phyloP scores from a whole-genome alignment of 2,329 filamentous ascomycete genomes.

The Fusarium zealandicum region DNA sequence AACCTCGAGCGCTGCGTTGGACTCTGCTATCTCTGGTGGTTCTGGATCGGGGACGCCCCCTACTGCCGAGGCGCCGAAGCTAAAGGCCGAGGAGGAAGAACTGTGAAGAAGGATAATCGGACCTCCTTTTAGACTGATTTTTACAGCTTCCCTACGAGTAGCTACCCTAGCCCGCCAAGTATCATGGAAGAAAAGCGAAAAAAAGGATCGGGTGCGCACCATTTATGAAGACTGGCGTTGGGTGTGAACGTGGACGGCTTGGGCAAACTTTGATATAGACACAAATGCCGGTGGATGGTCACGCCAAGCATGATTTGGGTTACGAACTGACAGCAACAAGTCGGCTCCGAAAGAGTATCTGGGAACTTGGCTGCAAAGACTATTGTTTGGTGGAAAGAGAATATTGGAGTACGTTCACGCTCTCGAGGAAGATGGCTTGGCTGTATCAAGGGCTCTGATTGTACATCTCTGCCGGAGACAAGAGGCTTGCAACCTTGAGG shows the following conservation, averaged over 20 bases:
- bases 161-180: conserved; percentile 1
- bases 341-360: conserved; percentile 13
- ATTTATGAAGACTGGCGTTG: conserved; percentile 11
- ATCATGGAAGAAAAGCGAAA: conserved; percentile 11
- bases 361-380: conserved; percentile 16
- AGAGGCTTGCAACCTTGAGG: conserved; percentile 19
- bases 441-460: conserved; percentile 18
- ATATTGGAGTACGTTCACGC: conserved; percentile 8
- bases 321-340: conserved; percentile 6
- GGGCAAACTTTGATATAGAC: conserved; percentile 31
- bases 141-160: not conserved
- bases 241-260: conserved; percentile 19
- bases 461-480: conserved; percentile 10
- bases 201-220: conserved; percentile 5
- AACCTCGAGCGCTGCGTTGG: conserved; percentile 48
- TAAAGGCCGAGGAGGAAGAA: conserved; percentile 49
- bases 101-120: conserved; percentile 40
- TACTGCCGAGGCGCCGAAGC: conserved; percentile 31
- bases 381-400: conserved; percentile 3
- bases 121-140: conserved; percentile 1
- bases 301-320: conserved; percentile 3
- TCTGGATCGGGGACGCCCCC: conserved; percentile 33
- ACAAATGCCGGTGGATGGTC: conserved; percentile 17
- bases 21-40: conserved; percentile 40
- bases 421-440: conserved; percentile 22